These are phyloP conservation scores for Microbotryum intermedium DNA, from an alignment of 1,284 basidiomycete species.

Conservation along the genomic window DNA sequence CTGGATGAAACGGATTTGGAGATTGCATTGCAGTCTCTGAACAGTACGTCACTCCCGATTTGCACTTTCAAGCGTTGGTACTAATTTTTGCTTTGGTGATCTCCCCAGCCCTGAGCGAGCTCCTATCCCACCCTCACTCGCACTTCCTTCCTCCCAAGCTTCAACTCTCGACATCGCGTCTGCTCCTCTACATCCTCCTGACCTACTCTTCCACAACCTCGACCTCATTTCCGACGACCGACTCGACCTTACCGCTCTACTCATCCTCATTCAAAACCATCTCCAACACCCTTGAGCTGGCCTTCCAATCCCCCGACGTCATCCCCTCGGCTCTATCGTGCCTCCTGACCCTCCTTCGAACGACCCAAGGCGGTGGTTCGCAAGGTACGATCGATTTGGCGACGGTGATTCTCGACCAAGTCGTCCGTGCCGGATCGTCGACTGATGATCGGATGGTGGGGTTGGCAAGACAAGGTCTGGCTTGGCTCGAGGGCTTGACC, in stretches of 20 bases:
- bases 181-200: conserved; percentile 25
- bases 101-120: conserved; percentile 18
- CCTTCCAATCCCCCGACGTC: no score
- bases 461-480: conserved; percentile 6
- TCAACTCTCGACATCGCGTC: conserved; percentile 22
- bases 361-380: no score
- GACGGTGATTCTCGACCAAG: no score
- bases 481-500: conserved; percentile 10
- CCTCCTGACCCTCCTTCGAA: no score
- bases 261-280: conserved; percentile 3
- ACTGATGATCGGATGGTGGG: neutral
- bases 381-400: no score
- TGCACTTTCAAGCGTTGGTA: neutral
- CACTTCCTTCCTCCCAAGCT: conserved; percentile 22
- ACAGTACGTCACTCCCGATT: conserved; percentile 8
- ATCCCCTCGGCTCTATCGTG: no score
- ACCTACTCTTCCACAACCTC: conserved; percentile 14
- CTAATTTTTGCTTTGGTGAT: neutral
- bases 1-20: conserved; percentile 19
- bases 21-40: conserved; percentile 15
- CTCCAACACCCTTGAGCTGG: no score
- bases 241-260: conserved; percentile 15
- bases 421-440: conserved; percentile 3
- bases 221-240: conserved; percentile 2
- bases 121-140: conserved; percentile 12